phyloP scores from a whole-genome alignment of 2,329 filamentous ascomycete species.

The Drechslera avenae region DNA sequence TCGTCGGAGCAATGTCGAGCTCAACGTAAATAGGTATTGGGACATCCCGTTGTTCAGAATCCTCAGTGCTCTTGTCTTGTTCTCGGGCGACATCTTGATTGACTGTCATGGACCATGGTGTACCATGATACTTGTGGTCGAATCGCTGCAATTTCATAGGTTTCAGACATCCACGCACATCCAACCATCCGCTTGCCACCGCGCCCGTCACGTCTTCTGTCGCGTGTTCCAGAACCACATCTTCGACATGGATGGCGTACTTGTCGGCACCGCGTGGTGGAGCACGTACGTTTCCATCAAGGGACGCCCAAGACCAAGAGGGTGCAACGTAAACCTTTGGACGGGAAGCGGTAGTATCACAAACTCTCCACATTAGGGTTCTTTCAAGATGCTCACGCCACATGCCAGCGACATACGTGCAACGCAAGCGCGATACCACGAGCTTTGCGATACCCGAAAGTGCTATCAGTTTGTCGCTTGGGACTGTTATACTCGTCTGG shows the following conservation, averaged over 20 bases:
- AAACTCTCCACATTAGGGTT: not conserved
- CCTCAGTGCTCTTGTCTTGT: not conserved
- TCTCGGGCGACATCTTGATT: not conserved
- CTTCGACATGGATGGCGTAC: slow-evolving; percentile 3
- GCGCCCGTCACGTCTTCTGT: slow-evolving; percentile 14
- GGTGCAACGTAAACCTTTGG: slow-evolving; percentile 14
- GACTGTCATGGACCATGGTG: not conserved
- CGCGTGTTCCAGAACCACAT: slow-evolving; percentile 7
- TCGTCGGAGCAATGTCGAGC: not conserved
- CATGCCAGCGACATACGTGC: slow-evolving; percentile 18
- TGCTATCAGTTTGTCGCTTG: slow-evolving; percentile 15
- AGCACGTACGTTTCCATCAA: slow-evolving; percentile 1
- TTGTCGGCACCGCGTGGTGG: not conserved
- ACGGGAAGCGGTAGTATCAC: not conserved
- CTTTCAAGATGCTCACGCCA: slow-evolving; percentile 11
- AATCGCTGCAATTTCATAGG: not conserved
- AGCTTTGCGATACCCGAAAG: slow-evolving; percentile 18
- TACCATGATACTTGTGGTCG: not conserved
- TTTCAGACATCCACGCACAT: slow-evolving; percentile 6
- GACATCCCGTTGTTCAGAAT: not conserved
- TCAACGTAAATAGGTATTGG: not conserved
- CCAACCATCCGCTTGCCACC: slow-evolving; percentile 12
- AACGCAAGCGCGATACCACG: not conserved
- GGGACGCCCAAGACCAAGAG: slow-evolving; percentile 20
- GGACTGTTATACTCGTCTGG: not conserved